Evolutionary conservation across 1,139 yeast genomes (phyloP).

Genomic region (Lodderomyces pseudojiufengensis): DNA sequence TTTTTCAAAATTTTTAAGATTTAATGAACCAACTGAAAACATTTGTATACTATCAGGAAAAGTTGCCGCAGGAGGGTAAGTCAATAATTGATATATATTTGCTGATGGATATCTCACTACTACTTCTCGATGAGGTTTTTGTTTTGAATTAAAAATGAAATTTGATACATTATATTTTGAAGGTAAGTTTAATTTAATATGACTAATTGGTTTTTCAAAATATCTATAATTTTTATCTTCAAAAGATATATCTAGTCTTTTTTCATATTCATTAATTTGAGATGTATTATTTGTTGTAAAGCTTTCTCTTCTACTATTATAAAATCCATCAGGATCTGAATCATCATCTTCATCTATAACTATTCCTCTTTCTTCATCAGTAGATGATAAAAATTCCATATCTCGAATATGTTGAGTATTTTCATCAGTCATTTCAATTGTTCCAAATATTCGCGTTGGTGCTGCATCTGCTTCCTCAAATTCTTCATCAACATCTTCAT

Average conservation of each 20-base stretch:
- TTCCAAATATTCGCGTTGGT: neutral
- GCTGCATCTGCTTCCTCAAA: neutral
- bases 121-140: constrained; percentile 17
- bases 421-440: neutral
- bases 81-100: constrained; percentile 14
- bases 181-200: neutral
- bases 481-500: constrained; percentile 4
- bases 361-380: constrained; percentile 1
- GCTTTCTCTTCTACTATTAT: constrained; percentile 23
- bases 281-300: constrained; percentile 13
- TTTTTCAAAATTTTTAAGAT: constrained; percentile 18
- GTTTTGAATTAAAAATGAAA: neutral
- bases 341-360: constrained; percentile 9
- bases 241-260: neutral
- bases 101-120: constrained; percentile 21
- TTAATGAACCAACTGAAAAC: constrained; percentile 21
- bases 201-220: constrained; percentile 1
- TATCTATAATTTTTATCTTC: constrained; percentile 8
- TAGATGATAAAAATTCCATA: neutral
- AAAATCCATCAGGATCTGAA: constrained; percentile 27
- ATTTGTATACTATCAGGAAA: constrained; percentile 27
- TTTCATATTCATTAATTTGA: neutral
- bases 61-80: constrained; percentile 29
- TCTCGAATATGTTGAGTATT: neutral
- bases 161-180: neutral